Evolutionary conservation across 352 stramenopile genomes (phyloP).

Genomic region (Phytophthora hibernalis): DNA sequence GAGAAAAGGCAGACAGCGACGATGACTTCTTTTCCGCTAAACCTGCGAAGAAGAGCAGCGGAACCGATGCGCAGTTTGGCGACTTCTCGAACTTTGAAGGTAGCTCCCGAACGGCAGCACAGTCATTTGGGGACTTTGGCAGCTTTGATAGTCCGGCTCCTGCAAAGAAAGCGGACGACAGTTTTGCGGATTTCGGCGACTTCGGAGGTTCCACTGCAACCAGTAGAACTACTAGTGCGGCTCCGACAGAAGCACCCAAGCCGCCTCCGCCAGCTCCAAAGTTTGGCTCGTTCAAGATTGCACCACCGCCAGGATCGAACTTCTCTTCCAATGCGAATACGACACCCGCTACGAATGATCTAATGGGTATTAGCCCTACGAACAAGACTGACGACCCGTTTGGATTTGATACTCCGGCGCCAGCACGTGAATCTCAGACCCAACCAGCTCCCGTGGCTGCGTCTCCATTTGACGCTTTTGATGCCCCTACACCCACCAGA

Average conservation of each 20-base stretch:
- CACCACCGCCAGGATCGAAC: conserved; percentile 56
- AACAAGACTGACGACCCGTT: conserved; percentile 59
- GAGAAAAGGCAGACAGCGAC: conserved; percentile 48
- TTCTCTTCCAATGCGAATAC: conserved; percentile 44
- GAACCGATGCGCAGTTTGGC: conserved; percentile 25
- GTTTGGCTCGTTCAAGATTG: conserved; percentile 78
- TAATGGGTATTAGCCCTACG: conserved; percentile 70
- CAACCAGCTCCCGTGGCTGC: conserved; percentile 23
- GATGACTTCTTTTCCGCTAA: conserved; percentile 65
- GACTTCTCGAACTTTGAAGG: conserved; percentile 83
- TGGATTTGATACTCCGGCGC: conserved; percentile 53
- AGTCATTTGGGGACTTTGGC: conserved; percentile 58
- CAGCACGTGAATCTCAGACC: conserved; percentile 23
- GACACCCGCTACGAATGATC: conserved; percentile 51
- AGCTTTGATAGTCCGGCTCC: conserved; percentile 48
- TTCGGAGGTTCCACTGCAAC: conserved; percentile 42
- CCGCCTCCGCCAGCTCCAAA: conserved; percentile 23
- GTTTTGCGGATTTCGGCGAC: conserved; percentile 64
- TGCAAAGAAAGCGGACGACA: conserved; percentile 29
- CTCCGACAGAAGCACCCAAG: conserved; percentile 38
- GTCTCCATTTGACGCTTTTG: conserved; percentile 52
- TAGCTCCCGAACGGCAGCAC: conserved; percentile 37
- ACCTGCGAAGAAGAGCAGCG: conserved; percentile 29
- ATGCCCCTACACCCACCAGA: conserved; percentile 37
- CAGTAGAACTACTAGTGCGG: conserved; percentile 22